A percentile compares a stretch with the other conserved stretches of the same genome.
Conservation (phyloP, 306 rosid species). For the Cucumis cinereus region DNA sequence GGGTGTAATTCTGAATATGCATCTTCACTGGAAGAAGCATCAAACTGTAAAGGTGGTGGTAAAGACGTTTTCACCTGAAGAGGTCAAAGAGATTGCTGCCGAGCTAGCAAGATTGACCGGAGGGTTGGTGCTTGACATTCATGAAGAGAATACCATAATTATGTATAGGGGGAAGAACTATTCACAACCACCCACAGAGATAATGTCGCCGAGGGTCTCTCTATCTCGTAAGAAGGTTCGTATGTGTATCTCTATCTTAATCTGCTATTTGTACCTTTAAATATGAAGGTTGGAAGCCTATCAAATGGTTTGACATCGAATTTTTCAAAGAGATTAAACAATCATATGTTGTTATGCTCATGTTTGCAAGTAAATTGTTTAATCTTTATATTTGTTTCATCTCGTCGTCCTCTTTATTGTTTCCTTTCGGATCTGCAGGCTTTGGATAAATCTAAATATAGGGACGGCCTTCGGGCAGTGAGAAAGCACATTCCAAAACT, state of each 20-base stretch:
- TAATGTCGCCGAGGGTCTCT: slow-evolving; percentile 87
- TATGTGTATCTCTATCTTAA: neutral
- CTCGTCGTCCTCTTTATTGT: slow-evolving; percentile 2
- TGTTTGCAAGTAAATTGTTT: neutral
- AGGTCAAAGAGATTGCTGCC: slow-evolving; percentile 77
- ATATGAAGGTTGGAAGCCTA: neutral
- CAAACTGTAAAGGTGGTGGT: slow-evolving; percentile 82
- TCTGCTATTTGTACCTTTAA: neutral
- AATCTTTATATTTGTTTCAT: neutral
- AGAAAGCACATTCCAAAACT: slow-evolving; percentile 70
- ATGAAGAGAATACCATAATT: slow-evolving; percentile 73
- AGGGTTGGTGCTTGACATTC: slow-evolving; percentile 84
- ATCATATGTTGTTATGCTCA: neutral
- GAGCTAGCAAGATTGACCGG: slow-evolving; percentile 87
- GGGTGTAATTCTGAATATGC: slow-evolving; percentile 96
- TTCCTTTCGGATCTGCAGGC: slow-evolving; percentile 34
- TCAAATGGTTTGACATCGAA: neutral
- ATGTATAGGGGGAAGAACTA: slow-evolving; percentile 98
- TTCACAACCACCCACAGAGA: slow-evolving; percentile 92
- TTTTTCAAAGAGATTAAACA: neutral
- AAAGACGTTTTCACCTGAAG: slow-evolving; percentile 77
- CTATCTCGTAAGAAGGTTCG: slow-evolving; percentile 85
- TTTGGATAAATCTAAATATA: slow-evolving; percentile 81
- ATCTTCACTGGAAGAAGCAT: slow-evolving; percentile 97
- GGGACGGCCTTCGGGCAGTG: slow-evolving; percentile 82